Base-by-base conservation (phyloP, 2,329 filamentous ascomycete genomes). In the Bertia moriformis region DNA sequence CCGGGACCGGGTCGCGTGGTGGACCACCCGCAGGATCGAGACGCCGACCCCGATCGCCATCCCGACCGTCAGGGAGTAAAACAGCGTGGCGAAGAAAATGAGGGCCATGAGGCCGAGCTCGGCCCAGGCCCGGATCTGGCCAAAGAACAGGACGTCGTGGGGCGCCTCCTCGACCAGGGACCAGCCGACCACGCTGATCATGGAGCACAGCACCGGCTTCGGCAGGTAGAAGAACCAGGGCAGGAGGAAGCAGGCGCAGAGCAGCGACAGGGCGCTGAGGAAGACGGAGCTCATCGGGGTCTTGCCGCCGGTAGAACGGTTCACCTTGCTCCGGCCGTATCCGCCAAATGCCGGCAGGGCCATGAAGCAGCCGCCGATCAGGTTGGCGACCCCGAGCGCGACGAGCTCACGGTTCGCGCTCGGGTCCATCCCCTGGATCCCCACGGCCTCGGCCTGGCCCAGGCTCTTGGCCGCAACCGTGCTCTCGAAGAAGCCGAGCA, bases 1-100 rank as follows among this genome's bases (percentile, higher is more conserved):
- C 20, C 91, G 82, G 4, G 91, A 87, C 13, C 89, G 78, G 0
- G 91, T 96, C 35, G 83, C 78, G 61, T 96, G 88, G 41, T 40
- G 18, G 46, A 85, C 73, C 29, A 84, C 69, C 19, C 74, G 71
- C 4, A 84, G 63, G 18, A 84, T 63, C 15, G 78, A 83, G 14
- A 84, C 63, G 2, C 78, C 78, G 44, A 84, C 77, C 27, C 80
- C 80, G 20, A 83, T 67, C 4, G 77, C 78, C 48, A 85, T 83
- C 18, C 80, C 80, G 19, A 81, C 63, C 42, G 78, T 73, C 4
- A 85, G 60, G 13, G 78, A 81, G 63, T 81, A 84, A 54, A 84
- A 77, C 42, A 84, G 75, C 14, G 80, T 84, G 18, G 77, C 68
- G 35, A 73, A 55, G 57, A 84, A 84, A 49, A 85, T 83, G 40